Evolutionary conservation across 2,329 filamentous ascomycete genomes (phyloP).

Genomic region (Cladosporium phlei): DNA sequence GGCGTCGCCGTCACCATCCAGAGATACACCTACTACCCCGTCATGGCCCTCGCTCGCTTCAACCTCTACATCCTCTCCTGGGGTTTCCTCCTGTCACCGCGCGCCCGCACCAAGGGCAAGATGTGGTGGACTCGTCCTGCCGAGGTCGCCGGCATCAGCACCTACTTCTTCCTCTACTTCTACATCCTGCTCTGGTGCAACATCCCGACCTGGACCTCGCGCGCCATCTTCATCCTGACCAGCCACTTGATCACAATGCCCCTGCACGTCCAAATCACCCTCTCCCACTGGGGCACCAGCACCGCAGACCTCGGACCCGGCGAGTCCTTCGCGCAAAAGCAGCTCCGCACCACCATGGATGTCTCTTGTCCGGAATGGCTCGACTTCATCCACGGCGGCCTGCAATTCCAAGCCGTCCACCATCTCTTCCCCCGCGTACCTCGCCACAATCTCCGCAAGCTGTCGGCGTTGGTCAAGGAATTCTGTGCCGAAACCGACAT

Average conservation of each 20-base stretch:
- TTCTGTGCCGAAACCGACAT: conserved; percentile 80
- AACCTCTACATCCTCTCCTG: conserved; percentile 81
- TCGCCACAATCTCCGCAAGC: conserved; percentile 71
- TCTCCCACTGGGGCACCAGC: conserved; percentile 88
- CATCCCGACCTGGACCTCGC: conserved; percentile 12
- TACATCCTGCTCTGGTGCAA: conserved; percentile 4
- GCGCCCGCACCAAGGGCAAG: conserved; percentile 67
- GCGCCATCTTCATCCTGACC: conserved; percentile 62
- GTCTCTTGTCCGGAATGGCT: conserved; percentile 59
- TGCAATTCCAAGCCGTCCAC: conserved; percentile 87
- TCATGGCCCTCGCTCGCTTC: conserved; percentile 77
- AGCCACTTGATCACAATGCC: conserved; percentile 78
- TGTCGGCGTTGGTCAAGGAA: conserved; percentile 70
- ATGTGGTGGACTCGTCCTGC: conserved; percentile 80
- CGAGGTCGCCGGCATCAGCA: conserved; percentile 68
- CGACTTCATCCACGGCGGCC: conserved; percentile 81
- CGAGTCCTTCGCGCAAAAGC: conserved; percentile 85
- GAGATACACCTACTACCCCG: conserved; percentile 75
- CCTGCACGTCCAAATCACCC: conserved; percentile 82
- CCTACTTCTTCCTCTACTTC: conserved; percentile 75
- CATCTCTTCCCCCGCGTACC: conserved; percentile 81
- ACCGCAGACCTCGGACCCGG: conserved; percentile 77
- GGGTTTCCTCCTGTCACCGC: conserved; percentile 66
- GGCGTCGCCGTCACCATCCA: conserved; percentile 68
- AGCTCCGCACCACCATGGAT: conserved; percentile 63